phyloP scores from a whole-genome alignment of 2,329 filamentous ascomycete species.

The Penicillium sp. region DNA sequence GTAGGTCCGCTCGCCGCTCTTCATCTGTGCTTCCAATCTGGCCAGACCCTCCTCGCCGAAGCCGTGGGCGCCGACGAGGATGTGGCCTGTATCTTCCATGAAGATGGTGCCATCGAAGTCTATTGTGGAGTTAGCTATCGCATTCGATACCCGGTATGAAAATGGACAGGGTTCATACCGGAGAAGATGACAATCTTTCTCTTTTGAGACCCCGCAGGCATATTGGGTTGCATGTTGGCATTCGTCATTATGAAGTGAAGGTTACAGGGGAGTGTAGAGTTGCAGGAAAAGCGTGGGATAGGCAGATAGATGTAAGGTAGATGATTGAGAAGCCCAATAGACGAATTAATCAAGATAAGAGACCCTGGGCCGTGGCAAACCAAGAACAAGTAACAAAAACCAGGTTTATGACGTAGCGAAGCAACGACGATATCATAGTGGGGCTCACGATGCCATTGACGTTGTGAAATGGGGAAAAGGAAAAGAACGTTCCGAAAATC shows the following conservation, averaged over 20 bases:
- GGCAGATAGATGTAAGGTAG: neutral
- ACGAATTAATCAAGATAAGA: neutral
- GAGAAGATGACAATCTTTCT: slow-evolving; percentile 46
- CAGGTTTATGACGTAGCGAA: slow-evolving; percentile 15
- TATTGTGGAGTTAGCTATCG: slow-evolving; percentile 24
- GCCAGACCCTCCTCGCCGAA: slow-evolving; percentile 55
- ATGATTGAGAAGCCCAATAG: neutral
- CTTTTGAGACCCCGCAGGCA: slow-evolving; percentile 19
- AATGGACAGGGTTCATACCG: slow-evolving; percentile 26
- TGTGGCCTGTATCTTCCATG: slow-evolving; percentile 65
- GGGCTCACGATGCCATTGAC: neutral
- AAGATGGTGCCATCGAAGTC: slow-evolving; percentile 70
- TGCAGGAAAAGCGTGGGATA: neutral
- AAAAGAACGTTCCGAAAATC: neutral
- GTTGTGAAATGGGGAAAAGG: neutral
- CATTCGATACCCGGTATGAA: neutral
- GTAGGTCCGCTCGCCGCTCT: slow-evolving; percentile 61
- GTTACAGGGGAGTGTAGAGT: neutral
- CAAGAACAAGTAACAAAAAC: slow-evolving; percentile 10
- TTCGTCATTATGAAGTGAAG: slow-evolving; percentile 10
- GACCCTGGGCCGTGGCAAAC: slow-evolving; percentile 6
- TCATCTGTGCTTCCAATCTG: slow-evolving; percentile 59
- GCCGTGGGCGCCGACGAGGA: slow-evolving; percentile 62
- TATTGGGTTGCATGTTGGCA: slow-evolving; percentile 11
- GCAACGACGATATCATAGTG: slow-evolving; percentile 13